A percentile compares a stretch with the other conserved stretches of the same genome.
Conservation (phyloP, 1,284 basidiomycete genomes). For the Cutaneotrichosporon sp. region DNA sequence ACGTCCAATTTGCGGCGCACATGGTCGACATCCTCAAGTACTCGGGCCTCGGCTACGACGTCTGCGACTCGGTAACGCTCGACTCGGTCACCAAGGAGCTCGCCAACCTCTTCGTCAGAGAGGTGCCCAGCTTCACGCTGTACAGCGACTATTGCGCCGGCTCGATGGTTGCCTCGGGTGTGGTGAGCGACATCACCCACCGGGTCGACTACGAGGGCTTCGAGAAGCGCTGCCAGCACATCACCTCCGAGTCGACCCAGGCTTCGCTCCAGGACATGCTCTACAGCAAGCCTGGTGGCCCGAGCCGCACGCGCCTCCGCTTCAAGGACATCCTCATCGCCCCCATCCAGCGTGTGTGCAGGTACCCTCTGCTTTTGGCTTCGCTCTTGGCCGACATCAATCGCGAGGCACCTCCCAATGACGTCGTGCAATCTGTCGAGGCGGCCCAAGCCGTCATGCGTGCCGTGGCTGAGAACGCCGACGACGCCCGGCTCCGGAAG, state of each 20-base stretch:
- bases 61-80: conserved; percentile 27
- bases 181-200: conserved; percentile 65
- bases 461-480: conserved; percentile 61
- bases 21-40: conserved; percentile 60
- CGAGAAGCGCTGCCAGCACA: conserved; percentile 68
- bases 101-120: conserved; percentile 65
- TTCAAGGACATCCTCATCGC: conserved; percentile 85
- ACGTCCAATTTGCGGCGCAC: conserved; percentile 62
- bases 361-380: conserved; percentile 83
- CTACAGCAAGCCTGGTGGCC: conserved; percentile 30
- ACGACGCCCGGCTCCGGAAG: conserved; percentile 60
- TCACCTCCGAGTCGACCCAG: conserved; percentile 54
- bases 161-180: conserved; percentile 73
- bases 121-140: conserved; percentile 69
- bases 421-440: conserved; percentile 32
- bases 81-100: conserved; percentile 62
- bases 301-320: conserved; percentile 44
- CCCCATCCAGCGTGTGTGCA: conserved; percentile 85
- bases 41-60: conserved; percentile 58
- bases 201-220: conserved; percentile 73
- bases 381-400: conserved; percentile 59
- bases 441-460: conserved; percentile 58
- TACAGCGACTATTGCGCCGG: conserved; percentile 83
- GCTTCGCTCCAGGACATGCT: conserved; percentile 42
- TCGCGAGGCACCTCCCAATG: conserved; percentile 25